Percentiles rank a stretch among this genome's conserved stretches.
Conservation (phyloP, 768 basidiomycete genomes). For the Xerocomus spinulosus region DNA sequence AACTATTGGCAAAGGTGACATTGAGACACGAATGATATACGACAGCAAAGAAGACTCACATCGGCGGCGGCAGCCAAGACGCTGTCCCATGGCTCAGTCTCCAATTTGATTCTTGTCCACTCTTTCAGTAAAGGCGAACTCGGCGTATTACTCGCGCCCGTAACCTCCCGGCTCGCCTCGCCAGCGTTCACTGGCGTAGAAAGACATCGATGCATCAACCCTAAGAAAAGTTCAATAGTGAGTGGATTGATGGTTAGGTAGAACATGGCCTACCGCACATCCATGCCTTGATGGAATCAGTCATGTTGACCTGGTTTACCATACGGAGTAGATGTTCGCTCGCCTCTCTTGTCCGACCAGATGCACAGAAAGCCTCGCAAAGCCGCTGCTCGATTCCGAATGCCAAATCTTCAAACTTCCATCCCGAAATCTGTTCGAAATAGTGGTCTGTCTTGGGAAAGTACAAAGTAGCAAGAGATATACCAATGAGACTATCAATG, state of each 20-base stretch:
- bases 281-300: neutral
- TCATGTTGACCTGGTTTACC: neutral
- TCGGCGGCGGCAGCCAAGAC: neutral
- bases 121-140: neutral
- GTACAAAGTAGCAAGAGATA: neutral
- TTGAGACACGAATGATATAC: neutral
- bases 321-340: neutral
- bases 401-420: neutral
- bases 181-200: neutral
- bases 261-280: neutral
- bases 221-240: no score
- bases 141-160: neutral
- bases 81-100: conserved; percentile 1
- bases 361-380: neutral
- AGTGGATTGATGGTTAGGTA: no score
- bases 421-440: conserved; percentile 2
- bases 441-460: neutral
- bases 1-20: neutral
- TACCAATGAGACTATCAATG: neutral
- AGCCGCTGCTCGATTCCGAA: neutral
- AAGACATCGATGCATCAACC: neutral
- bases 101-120: conserved; percentile 6
- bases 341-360: neutral
- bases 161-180: no score
- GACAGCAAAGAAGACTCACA: neutral